A percentile compares a stretch with the other conserved stretches of the same genome.
Conservation (phyloP, 352 stramenopile species). For the Pythium aristosporum region DNA sequence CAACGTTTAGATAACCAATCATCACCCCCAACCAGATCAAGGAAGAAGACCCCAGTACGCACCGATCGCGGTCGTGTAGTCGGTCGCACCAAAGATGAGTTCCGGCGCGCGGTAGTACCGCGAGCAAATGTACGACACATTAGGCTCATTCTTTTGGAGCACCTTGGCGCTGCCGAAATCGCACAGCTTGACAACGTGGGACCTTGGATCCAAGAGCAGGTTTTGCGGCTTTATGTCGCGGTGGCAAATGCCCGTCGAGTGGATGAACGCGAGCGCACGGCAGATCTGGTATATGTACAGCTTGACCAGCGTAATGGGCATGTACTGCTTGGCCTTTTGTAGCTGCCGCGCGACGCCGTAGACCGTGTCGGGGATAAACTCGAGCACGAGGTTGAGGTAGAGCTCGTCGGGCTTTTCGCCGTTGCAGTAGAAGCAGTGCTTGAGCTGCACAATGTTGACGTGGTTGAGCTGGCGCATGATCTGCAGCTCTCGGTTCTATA, state of each 20-base stretch:
- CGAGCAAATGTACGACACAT: slow-evolving; percentile 99
- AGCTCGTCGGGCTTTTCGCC: slow-evolving; percentile 94
- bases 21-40: not conserved
- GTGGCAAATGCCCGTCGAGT: slow-evolving; percentile 97
- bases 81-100: slow-evolving; percentile 99
- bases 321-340: slow-evolving; percentile 96
- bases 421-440: slow-evolving; percentile 99
- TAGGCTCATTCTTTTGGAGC: slow-evolving; percentile 97
- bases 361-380: slow-evolving; percentile 99
- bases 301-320: slow-evolving; percentile 97
- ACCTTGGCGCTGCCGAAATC: slow-evolving; percentile 98
- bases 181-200: slow-evolving; percentile 98
- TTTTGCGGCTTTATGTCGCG: slow-evolving; percentile 99
- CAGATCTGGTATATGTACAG: slow-evolving; percentile 99
- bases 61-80: slow-evolving; percentile 99
- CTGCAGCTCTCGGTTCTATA: slow-evolving; percentile 97
- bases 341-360: slow-evolving; percentile 96
- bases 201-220: slow-evolving; percentile 96
- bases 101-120: slow-evolving; percentile 99
- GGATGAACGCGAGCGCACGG: slow-evolving; percentile 97
- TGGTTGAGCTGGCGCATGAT: slow-evolving; percentile 99
- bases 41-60: slow-evolving; percentile 44
- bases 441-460: slow-evolving; percentile 98
- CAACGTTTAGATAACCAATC: no score
- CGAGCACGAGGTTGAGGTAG: slow-evolving; percentile 99